phyloP scores from a whole-genome alignment of 2,329 filamentous ascomycete genomes.

The Tolypocladium ovalisporum region DNA sequence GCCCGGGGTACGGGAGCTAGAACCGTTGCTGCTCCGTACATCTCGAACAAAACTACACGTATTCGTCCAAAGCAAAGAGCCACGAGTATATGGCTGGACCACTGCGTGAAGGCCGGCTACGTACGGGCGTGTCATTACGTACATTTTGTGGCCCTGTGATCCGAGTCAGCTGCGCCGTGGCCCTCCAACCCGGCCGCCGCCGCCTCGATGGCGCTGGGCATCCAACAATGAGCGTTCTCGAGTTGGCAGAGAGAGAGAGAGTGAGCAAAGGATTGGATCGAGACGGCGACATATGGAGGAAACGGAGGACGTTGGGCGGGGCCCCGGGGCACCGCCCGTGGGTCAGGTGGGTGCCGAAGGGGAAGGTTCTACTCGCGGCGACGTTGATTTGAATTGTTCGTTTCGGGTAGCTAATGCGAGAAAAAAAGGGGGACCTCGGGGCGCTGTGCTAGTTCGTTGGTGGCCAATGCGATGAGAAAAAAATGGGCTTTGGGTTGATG shows the following conservation, averaged over 20 bases:
- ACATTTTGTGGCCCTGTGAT: conserved; percentile 6
- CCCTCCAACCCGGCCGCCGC: background rate
- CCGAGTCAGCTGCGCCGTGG: conserved; percentile 4
- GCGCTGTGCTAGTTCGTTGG: background rate
- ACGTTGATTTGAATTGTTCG: background rate
- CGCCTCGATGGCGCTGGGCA: background rate
- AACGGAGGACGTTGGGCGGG: background rate
- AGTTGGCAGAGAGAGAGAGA: background rate
- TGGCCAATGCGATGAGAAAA: background rate
- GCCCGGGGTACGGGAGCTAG: background rate
- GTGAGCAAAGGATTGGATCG: background rate
- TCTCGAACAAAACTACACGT: background rate
- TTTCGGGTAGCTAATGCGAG: conserved; percentile 1
- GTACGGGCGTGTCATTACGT: conserved; percentile 5
- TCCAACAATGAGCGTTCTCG: background rate
- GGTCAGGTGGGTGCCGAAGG: background rate
- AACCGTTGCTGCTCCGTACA: background rate
- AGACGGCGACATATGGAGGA: too few species aligned
- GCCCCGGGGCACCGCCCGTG: background rate
- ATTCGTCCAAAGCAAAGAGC: background rate
- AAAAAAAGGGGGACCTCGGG: background rate
- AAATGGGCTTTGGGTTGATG: background rate
- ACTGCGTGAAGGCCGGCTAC: background rate
- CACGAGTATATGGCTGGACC: background rate
- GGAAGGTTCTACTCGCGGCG: background rate